A percentile compares a stretch with the other conserved stretches of the same genome.
Evolutionary conservation across 2,329 filamentous ascomycete genomes (phyloP).

Genomic region (Macrophomina pseudophaseolina): DNA sequence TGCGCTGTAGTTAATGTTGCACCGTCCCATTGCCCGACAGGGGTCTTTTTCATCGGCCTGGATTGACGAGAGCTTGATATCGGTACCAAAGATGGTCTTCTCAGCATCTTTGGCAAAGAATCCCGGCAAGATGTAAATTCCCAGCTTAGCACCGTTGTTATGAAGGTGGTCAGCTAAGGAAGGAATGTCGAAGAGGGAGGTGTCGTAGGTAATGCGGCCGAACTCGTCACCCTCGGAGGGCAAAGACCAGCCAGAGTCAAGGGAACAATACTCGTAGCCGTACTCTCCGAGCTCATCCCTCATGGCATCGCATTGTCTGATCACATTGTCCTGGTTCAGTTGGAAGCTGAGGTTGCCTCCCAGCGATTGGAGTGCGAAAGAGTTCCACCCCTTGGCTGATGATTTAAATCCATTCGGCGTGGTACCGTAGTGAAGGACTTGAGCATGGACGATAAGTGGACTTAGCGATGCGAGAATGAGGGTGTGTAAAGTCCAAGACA

Average conservation of each 20-base stretch:
- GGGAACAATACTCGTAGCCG: constrained; percentile 35
- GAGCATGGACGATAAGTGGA: neutral
- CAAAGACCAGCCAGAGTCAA: constrained; percentile 38
- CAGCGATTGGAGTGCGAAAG: constrained; percentile 34
- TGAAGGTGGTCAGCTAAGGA: constrained; percentile 34
- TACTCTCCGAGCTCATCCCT: constrained; percentile 25
- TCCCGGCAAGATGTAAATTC: constrained; percentile 37
- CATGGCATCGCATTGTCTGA: constrained; percentile 32
- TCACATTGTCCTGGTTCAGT: constrained; percentile 31
- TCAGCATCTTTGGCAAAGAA: constrained; percentile 32
- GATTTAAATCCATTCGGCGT: constrained; percentile 33
- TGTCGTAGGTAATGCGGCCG: constrained; percentile 35
- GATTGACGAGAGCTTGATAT: constrained; percentile 32
- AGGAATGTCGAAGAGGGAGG: constrained; percentile 33
- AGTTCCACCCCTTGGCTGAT: constrained; percentile 35
- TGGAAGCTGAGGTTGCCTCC: constrained; percentile 28
- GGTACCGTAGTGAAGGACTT: constrained; percentile 4
- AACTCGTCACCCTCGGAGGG: constrained; percentile 32
- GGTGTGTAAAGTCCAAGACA: neutral
- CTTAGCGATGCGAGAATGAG: neutral
- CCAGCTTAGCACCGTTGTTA: constrained; percentile 32
- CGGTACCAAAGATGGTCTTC: constrained; percentile 35
- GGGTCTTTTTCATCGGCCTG: constrained; percentile 29
- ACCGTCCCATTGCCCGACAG: constrained; percentile 24
- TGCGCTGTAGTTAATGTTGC: constrained; percentile 35